These are phyloP conservation scores for Setaria viridis DNA, from an alignment of 202 grass and related monocot species.

Conservation along the genomic window DNA sequence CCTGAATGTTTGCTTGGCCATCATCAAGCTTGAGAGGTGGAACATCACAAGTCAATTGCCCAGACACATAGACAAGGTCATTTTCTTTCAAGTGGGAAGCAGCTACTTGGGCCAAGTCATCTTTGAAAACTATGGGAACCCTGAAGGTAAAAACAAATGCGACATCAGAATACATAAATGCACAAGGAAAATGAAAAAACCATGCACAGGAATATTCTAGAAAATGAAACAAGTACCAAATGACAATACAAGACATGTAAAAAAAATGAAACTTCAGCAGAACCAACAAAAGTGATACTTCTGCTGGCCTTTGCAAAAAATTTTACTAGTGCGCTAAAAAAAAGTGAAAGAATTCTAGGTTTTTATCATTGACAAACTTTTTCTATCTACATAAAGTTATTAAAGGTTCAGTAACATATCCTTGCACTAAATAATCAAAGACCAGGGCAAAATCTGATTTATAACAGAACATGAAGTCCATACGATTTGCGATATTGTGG, in stretches of 20 bases:
- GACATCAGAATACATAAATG: slow-evolving; percentile 17
- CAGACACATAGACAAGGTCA: slow-evolving; percentile 69
- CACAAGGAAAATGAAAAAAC: background rate
- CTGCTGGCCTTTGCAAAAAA: background rate
- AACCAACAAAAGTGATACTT: background rate
- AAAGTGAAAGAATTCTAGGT: background rate
- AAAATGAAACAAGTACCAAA: background rate
- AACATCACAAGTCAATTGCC: slow-evolving; percentile 75
- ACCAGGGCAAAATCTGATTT: background rate
- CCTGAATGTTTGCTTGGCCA: slow-evolving; percentile 77
- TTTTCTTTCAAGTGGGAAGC: slow-evolving; percentile 81
- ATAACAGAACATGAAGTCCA: background rate
- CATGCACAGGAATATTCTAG: background rate
- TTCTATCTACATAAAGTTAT: background rate
- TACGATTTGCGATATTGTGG: no score
- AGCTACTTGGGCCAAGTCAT: slow-evolving; percentile 81
- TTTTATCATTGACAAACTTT: background rate
- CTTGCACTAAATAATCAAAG: background rate
- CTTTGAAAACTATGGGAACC: slow-evolving; percentile 93
- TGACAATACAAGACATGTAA: background rate
- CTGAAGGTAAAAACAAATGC: slow-evolving; percentile 47
- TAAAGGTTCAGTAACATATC: background rate
- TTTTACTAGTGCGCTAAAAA: background rate
- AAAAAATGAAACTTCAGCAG: background rate
- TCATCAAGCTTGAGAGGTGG: slow-evolving; percentile 58